Conservation (phyloP, 495 filamentous ascomycete species). For the Alectoria sarmentosa region DNA sequence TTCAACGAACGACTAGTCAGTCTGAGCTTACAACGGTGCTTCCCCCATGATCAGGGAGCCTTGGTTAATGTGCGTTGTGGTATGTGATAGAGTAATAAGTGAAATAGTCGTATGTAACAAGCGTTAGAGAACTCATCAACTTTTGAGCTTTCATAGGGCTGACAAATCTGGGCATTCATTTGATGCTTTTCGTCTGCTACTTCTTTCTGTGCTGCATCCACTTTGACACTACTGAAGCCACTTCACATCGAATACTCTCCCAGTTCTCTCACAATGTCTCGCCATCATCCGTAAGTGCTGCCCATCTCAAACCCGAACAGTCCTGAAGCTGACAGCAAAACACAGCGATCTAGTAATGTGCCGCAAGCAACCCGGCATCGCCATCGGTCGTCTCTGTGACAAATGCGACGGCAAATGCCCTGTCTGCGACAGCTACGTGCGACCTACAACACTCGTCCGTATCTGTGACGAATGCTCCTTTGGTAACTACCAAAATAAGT, state of each 20-base stretch:
- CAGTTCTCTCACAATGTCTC: constrained; percentile 49
- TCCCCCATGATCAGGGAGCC: constrained; percentile 23
- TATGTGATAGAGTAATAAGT: not conserved
- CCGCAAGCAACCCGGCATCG: constrained; percentile 96
- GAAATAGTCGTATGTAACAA: no score
- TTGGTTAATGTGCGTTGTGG: not conserved
- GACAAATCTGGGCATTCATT: constrained; percentile 16
- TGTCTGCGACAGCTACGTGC: constrained; percentile 97
- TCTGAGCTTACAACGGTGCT: constrained; percentile 29
- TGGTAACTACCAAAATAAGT: constrained; percentile 99
- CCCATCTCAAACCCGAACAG: not conserved
- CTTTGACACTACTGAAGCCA: not conserved
- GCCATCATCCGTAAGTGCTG: constrained; percentile 65
- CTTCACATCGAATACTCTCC: not conserved
- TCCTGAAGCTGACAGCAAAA: constrained; percentile 11
- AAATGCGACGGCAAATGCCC: constrained; percentile 99
- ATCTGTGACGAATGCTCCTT: constrained; percentile 99
- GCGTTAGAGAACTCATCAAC: no score
- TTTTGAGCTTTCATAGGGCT: constrained; percentile 17
- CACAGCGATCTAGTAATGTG: constrained; percentile 96
- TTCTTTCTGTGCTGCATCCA: not conserved
- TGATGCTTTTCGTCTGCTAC: not conserved
- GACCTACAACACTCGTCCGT: constrained; percentile 90
- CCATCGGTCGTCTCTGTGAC: constrained; percentile 98
- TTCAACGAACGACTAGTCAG: not conserved